phyloP scores from a whole-genome alignment of 169 alveolate species.

The Plasmodium inui region DNA sequence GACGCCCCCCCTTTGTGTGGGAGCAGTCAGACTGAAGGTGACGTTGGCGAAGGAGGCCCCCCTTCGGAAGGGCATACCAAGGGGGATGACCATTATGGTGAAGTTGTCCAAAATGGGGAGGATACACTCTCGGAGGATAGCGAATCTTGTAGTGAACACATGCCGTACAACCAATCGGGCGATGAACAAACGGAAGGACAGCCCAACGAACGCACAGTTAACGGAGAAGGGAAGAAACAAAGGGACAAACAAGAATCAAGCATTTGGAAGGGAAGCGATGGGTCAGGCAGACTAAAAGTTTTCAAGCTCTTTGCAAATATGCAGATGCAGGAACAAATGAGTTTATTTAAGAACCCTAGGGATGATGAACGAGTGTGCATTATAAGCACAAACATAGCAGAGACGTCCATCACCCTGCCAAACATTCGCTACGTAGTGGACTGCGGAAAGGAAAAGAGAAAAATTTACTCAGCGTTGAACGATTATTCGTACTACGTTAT shows the following conservation, averaged over 20 bases:
- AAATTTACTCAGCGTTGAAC: slow-evolving; percentile 87
- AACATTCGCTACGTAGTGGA: slow-evolving; percentile 96
- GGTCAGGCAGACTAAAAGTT: slow-evolving; percentile 81
- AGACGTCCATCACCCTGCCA: slow-evolving; percentile 99
- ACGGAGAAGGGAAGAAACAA: slow-evolving; percentile 32
- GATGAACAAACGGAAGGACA: background rate
- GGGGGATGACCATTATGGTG: background rate
- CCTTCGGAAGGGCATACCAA: background rate
- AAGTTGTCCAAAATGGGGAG: background rate
- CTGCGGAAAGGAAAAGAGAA: slow-evolving; percentile 96
- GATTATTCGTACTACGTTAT: slow-evolving; percentile 92
- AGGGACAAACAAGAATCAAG: slow-evolving; percentile 51
- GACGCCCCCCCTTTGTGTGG: background rate
- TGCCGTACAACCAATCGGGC: background rate
- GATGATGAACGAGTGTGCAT: slow-evolving; percentile 94
- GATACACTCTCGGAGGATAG: background rate
- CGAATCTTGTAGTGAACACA: background rate
- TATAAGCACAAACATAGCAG: slow-evolving; percentile 99
- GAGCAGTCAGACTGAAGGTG: background rate
- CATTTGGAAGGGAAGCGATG: slow-evolving; percentile 84
- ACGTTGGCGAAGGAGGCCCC: background rate
- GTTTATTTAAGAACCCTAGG: slow-evolving; percentile 88
- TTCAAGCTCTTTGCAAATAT: slow-evolving; percentile 91
- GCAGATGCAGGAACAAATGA: slow-evolving; percentile 79
- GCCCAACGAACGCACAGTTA: slow-evolving; percentile 30